phyloP scores from a whole-genome alignment of 352 stramenopile species.

The Phytophthora melonis region DNA sequence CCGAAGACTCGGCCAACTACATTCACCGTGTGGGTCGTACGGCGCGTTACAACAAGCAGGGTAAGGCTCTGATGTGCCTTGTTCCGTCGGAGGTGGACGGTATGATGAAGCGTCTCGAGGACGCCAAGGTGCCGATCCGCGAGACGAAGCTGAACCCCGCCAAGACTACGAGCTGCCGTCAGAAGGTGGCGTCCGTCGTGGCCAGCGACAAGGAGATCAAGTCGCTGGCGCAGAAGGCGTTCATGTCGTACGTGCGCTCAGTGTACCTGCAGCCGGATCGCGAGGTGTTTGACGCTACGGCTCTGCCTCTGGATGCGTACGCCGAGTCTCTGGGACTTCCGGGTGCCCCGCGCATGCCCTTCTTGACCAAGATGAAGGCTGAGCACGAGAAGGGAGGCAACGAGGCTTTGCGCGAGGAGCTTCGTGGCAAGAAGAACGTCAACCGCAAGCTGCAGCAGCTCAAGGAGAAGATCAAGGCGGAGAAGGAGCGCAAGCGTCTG shows the following conservation, averaged over 20 bases:
- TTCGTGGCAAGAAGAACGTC: constrained; percentile 96
- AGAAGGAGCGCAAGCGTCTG: constrained; percentile 95
- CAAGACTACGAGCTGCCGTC: constrained; percentile 94
- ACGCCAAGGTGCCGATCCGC: constrained; percentile 96
- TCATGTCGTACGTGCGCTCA: constrained; percentile 98
- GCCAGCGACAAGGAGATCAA: constrained; percentile 96
- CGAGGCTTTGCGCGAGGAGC: constrained; percentile 86
- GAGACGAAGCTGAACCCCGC: constrained; percentile 97
- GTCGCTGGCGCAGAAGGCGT: constrained; percentile 96
- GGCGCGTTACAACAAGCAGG: constrained; percentile 95
- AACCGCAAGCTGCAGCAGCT: constrained; percentile 97
- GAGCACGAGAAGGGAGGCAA: constrained; percentile 61
- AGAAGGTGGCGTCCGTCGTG: constrained; percentile 93
- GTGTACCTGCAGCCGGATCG: constrained; percentile 97
- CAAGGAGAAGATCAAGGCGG: constrained; percentile 98
- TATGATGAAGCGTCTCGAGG: constrained; percentile 89
- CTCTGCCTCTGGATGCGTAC: constrained; percentile 94
- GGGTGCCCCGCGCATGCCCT: constrained; percentile 93
- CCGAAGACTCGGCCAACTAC: constrained; percentile 98
- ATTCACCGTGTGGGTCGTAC: constrained; percentile 98
- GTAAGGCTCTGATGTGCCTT: constrained; percentile 94
- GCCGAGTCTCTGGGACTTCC: constrained; percentile 95
- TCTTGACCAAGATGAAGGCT: constrained; percentile 88
- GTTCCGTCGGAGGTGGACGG: constrained; percentile 91
- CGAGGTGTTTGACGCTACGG: constrained; percentile 93